Evolutionary conservation across 257 asterid genomes (phyloP).

Genomic region (Solanum sitiens): DNA sequence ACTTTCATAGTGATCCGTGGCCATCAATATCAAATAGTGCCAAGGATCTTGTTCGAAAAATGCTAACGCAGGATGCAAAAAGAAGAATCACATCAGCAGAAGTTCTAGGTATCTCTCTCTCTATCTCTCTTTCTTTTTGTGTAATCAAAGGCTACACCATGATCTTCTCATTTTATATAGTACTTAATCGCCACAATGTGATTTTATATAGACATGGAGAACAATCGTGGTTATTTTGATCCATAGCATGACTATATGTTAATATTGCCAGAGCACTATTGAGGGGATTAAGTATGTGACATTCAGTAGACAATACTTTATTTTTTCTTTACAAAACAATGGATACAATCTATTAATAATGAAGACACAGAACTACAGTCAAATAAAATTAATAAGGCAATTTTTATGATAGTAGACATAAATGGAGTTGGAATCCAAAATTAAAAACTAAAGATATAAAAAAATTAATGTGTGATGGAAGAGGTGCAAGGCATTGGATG

Average conservation of each 20-base stretch:
- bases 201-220: background rate
- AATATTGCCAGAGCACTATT: background rate
- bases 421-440: background rate
- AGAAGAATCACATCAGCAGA: constrained; percentile 42
- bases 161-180: background rate
- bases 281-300: background rate
- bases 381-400: background rate
- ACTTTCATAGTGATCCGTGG: constrained; percentile 52
- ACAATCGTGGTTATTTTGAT: background rate
- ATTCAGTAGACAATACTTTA: background rate
- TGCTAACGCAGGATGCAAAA: constrained; percentile 41
- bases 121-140: background rate
- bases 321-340: background rate
- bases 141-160: background rate
- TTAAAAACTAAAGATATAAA: background rate
- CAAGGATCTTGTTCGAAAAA: constrained; percentile 47
- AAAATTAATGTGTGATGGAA: background rate
- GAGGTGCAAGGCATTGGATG: background rate
- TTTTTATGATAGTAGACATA: background rate
- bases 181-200: background rate
- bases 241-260: background rate
- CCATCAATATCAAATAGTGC: constrained; percentile 49
- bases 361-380: background rate
- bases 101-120: constrained; percentile 32
- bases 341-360: background rate